Conservation (phyloP, 495 filamentous ascomycete genomes). For the Hypoxylon cercidicola region DNA sequence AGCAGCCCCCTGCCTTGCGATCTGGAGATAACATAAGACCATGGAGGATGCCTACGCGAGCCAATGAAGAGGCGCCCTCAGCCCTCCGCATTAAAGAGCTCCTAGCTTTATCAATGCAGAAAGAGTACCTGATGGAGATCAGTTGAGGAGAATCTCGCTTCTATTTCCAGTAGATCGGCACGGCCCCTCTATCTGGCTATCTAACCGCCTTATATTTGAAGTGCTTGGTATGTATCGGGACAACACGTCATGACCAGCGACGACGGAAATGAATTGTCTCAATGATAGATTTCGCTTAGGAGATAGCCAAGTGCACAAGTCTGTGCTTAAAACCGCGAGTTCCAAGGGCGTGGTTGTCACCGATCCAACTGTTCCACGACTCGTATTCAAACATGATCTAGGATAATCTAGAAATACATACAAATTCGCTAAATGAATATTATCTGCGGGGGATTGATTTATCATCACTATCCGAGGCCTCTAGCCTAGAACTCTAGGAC, state of each 20-base stretch:
- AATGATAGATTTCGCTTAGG: conserved; percentile 3
- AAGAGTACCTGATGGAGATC: conserved; percentile 12
- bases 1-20: conserved; percentile 35
- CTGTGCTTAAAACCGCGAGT: background rate
- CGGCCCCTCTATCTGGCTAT: conserved; percentile 22
- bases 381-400: background rate
- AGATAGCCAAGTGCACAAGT: conserved; percentile 3
- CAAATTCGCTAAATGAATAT: conserved; percentile 5
- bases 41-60: conserved; percentile 26
- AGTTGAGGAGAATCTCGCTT: conserved; percentile 15
- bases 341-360: background rate
- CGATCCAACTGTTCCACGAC: conserved; percentile 12
- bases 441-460: conserved; percentile 14
- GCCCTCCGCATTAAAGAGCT: conserved; percentile 37
- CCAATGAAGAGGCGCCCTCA: conserved; percentile 25
- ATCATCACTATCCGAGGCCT: conserved; percentile 5
- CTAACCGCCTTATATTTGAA: background rate
- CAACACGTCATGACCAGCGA: too few species aligned
- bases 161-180: conserved; percentile 25
- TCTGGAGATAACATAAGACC: conserved; percentile 29
- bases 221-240: background rate
- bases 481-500: conserved; percentile 9
- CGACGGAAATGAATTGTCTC: conserved; percentile 5
- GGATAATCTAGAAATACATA: conserved; percentile 3
- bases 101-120: conserved; percentile 32